Percentiles rank a stretch among this genome's conserved stretches.
phyloP scores from a whole-genome alignment of 352 stramenopile genomes.

The Phytophthora syringae region DNA sequence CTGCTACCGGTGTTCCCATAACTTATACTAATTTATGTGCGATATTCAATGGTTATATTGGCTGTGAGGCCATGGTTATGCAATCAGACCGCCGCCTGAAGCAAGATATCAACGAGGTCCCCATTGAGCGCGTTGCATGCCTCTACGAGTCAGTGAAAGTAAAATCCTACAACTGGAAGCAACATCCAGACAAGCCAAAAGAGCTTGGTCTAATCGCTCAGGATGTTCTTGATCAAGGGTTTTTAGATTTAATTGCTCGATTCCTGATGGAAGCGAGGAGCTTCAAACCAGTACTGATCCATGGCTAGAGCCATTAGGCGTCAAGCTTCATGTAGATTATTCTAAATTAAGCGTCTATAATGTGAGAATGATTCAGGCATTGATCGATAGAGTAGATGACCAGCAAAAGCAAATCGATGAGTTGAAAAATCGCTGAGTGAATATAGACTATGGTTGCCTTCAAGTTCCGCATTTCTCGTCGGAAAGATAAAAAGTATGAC shows the following conservation, averaged over 20 bases:
- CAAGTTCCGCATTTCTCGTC: conserved; percentile 3
- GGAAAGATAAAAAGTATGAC: conserved; percentile 12
- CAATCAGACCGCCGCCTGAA: conserved; percentile 14
- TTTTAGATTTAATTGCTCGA: too few species aligned
- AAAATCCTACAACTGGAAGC: too few species aligned
- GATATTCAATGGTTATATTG: background rate
- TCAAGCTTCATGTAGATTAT: too few species aligned
- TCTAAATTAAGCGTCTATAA: conserved; percentile 13
- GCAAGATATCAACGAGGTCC: conserved; percentile 8
- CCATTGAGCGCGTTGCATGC: conserved; percentile 4
- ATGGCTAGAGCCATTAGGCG: too few species aligned
- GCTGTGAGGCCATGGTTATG: background rate
- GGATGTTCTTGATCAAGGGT: too few species aligned
- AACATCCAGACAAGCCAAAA: too few species aligned
- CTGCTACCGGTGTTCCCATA: too few species aligned
- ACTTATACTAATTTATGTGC: too few species aligned
- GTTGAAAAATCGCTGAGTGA: conserved; percentile 10
- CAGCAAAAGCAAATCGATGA: conserved; percentile 6
- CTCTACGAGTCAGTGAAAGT: too few species aligned
- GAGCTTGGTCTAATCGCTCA: too few species aligned
- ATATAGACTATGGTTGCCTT: conserved; percentile 11
- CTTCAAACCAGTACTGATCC: too few species aligned
- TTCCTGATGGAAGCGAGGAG: too few species aligned
- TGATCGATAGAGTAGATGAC: background rate
- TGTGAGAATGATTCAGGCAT: conserved; percentile 16